These are phyloP conservation scores for Kwoniella shivajii DNA, from an alignment of 1,284 basidiomycete species.

Conservation along the genomic window DNA sequence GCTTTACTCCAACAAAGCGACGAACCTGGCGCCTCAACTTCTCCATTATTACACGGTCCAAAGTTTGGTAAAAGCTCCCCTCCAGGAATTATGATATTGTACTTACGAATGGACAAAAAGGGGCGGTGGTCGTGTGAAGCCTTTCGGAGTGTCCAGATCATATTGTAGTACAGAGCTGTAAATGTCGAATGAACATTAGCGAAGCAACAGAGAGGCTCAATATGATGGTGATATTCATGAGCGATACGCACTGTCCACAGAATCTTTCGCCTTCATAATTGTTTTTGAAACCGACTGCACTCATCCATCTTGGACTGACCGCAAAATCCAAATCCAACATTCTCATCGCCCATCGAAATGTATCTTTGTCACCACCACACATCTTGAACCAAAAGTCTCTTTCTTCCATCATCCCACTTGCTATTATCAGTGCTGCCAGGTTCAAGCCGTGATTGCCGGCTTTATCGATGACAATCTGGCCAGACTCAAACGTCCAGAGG, in stretches of 20 bases:
- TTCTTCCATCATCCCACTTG: slow-evolving; percentile 43
- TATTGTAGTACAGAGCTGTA: slow-evolving; percentile 46
- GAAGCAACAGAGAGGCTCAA: too few species aligned
- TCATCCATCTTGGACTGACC: slow-evolving; percentile 53
- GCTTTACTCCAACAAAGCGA: too few species aligned
- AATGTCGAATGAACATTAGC: background rate
- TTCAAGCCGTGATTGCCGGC: slow-evolving; percentile 56
- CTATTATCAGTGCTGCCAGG: slow-evolving; percentile 56
- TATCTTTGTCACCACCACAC: slow-evolving; percentile 56
- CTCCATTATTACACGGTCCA: too few species aligned
- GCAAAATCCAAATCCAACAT: slow-evolving; percentile 52
- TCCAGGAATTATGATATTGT: too few species aligned
- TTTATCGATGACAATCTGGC: slow-evolving; percentile 58
- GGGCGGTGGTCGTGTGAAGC: slow-evolving; percentile 29
- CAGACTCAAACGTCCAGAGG: slow-evolving; percentile 51
- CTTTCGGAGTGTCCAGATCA: slow-evolving; percentile 39
- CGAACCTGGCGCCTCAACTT: background rate
- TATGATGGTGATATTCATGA: background rate
- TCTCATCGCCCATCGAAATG: slow-evolving; percentile 56
- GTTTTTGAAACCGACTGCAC: slow-evolving; percentile 48
- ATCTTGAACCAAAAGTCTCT: slow-evolving; percentile 57
- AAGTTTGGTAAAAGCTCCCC: too few species aligned
- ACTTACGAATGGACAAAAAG: slow-evolving; percentile 48
- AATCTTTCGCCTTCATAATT: slow-evolving; percentile 41
- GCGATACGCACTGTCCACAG: slow-evolving; percentile 56